Evolutionary conservation across 2,329 filamentous ascomycete species (phyloP), one percentile per base, ranked within the genome.

Genomic region (Aureobasidium subglaciale): DNA sequence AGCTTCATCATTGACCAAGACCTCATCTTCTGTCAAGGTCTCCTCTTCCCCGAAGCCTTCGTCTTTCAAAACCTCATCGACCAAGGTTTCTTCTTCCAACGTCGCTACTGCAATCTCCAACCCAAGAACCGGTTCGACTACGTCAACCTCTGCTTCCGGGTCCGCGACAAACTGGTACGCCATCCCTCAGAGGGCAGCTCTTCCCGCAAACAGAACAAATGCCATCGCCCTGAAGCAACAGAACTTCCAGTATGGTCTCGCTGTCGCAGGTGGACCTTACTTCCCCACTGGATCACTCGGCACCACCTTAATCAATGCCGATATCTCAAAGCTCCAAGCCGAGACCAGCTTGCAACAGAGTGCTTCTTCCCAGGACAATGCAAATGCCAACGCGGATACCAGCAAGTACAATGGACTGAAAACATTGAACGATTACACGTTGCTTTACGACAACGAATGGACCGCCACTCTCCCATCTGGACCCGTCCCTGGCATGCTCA

Each of bases 391-490:
- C 18, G 10, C 45, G 10, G 45, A 49, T 5, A 24, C 16, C 11
- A 7, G 16, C 7, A 49, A 49, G n/a, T 49, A 49, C 20, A 49
- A 49, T 25, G 45, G 45, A 3, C 5, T 49, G 15, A 27, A 49
- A 24, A 49, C 45, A 27, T 15, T 49, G 32, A 5, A 37, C 9
- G 45, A 49, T n/a, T 49, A 49, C n/a, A 49, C 45, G 3, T 37
- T 49, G 20, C 45, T 49, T 3, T 49, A 49, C 32, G 45, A 49
- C 22, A 9, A 49, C 3, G 45, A 49, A 5, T 49, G 45, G 45
- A 34, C 20, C 1, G 18, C 22, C 3, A 49, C 45, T 5, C 8
- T 49, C 4, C 8, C 45, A 13, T 5, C 22, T 18, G 45, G 45
- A 13, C 45, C 45, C 1, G 15, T 37, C 5, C 45, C 30, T 11